Percentiles rank a stretch among this genome's conserved stretches.
These are phyloP conservation scores for Solanum habrochaites DNA, from an alignment of 257 asterid genomes.

Conservation along the genomic window DNA sequence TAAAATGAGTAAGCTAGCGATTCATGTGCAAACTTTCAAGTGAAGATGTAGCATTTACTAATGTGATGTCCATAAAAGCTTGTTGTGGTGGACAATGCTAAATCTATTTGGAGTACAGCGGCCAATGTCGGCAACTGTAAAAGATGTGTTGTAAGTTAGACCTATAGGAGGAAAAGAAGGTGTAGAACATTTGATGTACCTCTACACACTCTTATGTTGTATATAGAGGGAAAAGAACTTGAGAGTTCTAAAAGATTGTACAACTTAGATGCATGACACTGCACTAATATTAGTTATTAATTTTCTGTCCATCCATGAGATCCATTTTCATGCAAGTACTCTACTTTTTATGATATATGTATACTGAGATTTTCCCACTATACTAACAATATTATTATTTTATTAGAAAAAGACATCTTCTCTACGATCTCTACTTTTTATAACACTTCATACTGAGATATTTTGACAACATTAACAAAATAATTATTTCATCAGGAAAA, in stretches of 20 bases:
- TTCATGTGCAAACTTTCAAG: not conserved
- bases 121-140: not conserved
- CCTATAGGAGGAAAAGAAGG: not conserved
- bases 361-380: not conserved
- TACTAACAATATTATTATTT: not conserved
- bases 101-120: not conserved
- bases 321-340: not conserved
- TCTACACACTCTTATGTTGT: not conserved
- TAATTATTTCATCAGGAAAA: not conserved
- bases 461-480: not conserved
- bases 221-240: not conserved
- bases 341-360: not conserved
- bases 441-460: not conserved
- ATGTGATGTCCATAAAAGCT: not conserved
- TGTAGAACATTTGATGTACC: not conserved
- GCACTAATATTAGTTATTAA: not conserved
- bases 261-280: not conserved
- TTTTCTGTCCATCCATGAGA: not conserved
- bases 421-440: not conserved
- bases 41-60: not conserved
- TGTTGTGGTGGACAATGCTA: not conserved
- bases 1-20: not conserved
- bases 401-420: not conserved
- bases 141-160: not conserved
- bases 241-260: not conserved